These are phyloP conservation scores for Ophiocordyceps robertsii DNA, from an alignment of 2,329 filamentous ascomycete species.

Conservation along the genomic window DNA sequence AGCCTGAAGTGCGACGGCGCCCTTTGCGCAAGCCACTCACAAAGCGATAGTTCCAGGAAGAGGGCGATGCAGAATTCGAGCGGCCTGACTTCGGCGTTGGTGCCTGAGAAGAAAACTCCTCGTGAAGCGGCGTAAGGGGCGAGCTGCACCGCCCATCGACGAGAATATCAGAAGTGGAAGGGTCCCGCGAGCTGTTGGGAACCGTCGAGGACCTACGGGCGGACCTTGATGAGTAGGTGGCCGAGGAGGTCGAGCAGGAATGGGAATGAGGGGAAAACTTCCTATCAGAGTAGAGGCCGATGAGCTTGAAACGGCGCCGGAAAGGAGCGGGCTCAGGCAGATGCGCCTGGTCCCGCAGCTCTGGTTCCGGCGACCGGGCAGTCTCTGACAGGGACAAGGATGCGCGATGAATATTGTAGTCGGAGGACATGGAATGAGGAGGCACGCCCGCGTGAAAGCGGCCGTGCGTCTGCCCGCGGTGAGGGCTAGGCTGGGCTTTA, in stretches of 20 bases:
- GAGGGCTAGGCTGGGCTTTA: neutral
- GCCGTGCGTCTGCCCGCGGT: no score
- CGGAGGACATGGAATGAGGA: neutral
- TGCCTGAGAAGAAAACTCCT: conserved; percentile 13
- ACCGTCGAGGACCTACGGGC: conserved; percentile 30
- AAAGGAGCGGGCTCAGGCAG: conserved; percentile 14
- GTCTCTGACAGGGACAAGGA: no score
- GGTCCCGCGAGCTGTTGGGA: conserved; percentile 34
- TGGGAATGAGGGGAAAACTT: conserved; percentile 40
- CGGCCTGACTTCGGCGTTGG: neutral
- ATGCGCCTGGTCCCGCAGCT: neutral
- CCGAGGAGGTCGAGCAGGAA: conserved; percentile 13
- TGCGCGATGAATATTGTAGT: no score
- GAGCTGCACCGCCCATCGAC: neutral
- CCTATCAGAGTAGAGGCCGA: conserved; percentile 42
- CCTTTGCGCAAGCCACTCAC: conserved; percentile 42
- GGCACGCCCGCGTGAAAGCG: no score
- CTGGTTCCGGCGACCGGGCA: no score
- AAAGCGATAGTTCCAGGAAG: conserved; percentile 41
- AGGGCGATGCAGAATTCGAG: conserved; percentile 9
- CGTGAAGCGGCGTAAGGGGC: conserved; percentile 32
- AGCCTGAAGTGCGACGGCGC: conserved; percentile 7
- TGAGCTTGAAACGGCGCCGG: conserved; percentile 19
- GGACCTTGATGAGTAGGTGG: conserved; percentile 21
- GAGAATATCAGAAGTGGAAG: conserved; percentile 20